A percentile compares a stretch with the other conserved stretches of the same genome.
These are phyloP conservation scores for Suillus spraguei DNA, from an alignment of 768 basidiomycete genomes.

Conservation along the genomic window DNA sequence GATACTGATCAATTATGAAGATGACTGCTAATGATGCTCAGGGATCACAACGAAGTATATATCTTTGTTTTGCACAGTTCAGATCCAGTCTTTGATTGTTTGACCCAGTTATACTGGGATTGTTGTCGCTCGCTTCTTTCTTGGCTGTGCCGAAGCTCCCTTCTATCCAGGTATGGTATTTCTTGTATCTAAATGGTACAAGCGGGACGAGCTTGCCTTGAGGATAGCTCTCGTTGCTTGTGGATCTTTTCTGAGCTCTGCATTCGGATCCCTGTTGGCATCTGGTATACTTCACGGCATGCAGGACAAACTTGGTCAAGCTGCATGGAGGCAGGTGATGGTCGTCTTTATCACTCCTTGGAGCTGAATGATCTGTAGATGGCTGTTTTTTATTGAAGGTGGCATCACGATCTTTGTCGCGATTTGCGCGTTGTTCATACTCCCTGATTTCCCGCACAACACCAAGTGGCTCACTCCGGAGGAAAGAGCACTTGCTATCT, in stretches of 20 bases:
- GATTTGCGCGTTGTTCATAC: too few species aligned
- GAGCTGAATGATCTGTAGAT: too few species aligned
- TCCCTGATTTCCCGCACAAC: too few species aligned
- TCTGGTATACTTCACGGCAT: conserved; percentile 45
- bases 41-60: conserved; percentile 7
- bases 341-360: background rate
- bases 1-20: background rate
- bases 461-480: too few species aligned
- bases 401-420: too few species aligned
- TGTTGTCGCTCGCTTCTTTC: too few species aligned
- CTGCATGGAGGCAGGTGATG: conserved; percentile 41
- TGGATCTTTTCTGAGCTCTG: conserved; percentile 45
- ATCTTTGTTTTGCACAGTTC: background rate
- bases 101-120: background rate
- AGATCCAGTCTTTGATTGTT: background rate
- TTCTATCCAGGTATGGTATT: too few species aligned
- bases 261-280: conserved; percentile 46
- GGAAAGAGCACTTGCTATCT: conserved; percentile 32
- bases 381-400: too few species aligned
- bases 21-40: background rate
- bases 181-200: too few species aligned
- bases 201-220: too few species aligned
- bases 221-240: too few species aligned
- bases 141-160: too few species aligned
- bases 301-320: conserved; percentile 40